A percentile compares a stretch with the other conserved stretches of the same genome.
These are phyloP conservation scores for Sanghuangporus sanghuang DNA, from an alignment of 1,284 basidiomycete species.

Conservation along the genomic window DNA sequence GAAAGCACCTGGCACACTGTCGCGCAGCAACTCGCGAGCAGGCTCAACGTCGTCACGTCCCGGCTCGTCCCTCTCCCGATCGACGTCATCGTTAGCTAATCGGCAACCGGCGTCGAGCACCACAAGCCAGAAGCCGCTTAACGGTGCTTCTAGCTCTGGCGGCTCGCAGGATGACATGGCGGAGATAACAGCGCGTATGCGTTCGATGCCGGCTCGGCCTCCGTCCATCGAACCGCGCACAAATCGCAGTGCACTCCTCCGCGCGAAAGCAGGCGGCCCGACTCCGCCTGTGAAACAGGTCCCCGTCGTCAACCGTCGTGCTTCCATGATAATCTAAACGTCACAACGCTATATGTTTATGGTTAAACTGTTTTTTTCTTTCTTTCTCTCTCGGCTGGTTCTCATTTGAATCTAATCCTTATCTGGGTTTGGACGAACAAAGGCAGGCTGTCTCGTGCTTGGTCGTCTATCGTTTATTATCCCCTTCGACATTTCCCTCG, in stretches of 20 bases:
- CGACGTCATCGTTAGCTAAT: conserved; percentile 22
- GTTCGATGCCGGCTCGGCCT: conserved; percentile 40
- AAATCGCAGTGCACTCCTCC: conserved; percentile 70
- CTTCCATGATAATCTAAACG: conserved; percentile 5
- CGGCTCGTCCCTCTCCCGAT: conserved; percentile 1
- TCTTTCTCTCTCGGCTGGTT: not conserved
- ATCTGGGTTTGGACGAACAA: not conserved
- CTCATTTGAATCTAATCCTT: not conserved
- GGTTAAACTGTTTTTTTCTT: not conserved
- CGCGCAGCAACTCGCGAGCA: conserved; percentile 21
- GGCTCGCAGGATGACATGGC: conserved; percentile 19
- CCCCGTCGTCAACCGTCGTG: conserved; percentile 4
- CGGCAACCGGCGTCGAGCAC: conserved; percentile 18
- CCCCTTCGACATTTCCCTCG: not conserved
- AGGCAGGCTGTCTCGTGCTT: not conserved
- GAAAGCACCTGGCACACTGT: conserved; percentile 34
- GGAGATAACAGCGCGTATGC: conserved; percentile 23
- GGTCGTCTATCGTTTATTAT: not conserved
- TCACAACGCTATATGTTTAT: no score
- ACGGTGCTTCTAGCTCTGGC: not conserved
- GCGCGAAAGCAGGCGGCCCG: conserved; percentile 31
- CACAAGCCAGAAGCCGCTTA: conserved; percentile 6
- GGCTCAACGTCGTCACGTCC: conserved; percentile 22
- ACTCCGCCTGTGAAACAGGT: conserved; percentile 7
- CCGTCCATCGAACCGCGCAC: conserved; percentile 62